Percentiles rank a stretch among this genome's conserved stretches.
Conservation (phyloP, 2,329 filamentous ascomycete species). For the Cladosporium cucumerinum region DNA sequence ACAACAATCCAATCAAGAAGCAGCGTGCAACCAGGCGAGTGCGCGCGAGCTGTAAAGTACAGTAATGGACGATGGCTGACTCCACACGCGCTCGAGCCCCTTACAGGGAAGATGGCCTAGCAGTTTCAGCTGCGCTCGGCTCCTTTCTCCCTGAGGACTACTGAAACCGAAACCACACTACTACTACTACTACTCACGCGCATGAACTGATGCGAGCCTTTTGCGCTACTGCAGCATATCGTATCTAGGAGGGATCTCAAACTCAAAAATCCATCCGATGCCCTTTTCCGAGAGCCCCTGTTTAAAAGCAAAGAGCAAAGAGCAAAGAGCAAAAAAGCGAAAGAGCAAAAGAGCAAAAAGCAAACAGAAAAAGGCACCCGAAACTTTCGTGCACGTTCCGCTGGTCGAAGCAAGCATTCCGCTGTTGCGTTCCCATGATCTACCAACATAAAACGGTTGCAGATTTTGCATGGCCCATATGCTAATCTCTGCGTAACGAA, state of each 20-base stretch:
- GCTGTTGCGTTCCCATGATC: background rate
- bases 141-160: background rate
- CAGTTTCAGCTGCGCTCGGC: background rate
- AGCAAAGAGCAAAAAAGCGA: too few species aligned
- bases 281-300: background rate
- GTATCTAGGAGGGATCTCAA: background rate
- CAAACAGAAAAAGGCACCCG: too few species aligned
- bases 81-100: slow-evolving; percentile 1
- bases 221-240: background rate
- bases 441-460: background rate
- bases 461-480: background rate
- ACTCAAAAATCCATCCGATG: background rate
- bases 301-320: background rate
- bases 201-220: background rate
- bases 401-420: background rate
- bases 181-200: too few species aligned
- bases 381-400: background rate
- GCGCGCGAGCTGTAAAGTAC: background rate
- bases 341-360: too few species aligned
- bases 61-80: background rate
- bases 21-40: too few species aligned
- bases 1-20: background rate
- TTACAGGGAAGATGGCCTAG: background rate
- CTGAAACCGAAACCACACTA: background rate
- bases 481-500: background rate